phyloP scores from a whole-genome alignment of 306 rosid species.

The Lithocarpus polystachyus region DNA sequence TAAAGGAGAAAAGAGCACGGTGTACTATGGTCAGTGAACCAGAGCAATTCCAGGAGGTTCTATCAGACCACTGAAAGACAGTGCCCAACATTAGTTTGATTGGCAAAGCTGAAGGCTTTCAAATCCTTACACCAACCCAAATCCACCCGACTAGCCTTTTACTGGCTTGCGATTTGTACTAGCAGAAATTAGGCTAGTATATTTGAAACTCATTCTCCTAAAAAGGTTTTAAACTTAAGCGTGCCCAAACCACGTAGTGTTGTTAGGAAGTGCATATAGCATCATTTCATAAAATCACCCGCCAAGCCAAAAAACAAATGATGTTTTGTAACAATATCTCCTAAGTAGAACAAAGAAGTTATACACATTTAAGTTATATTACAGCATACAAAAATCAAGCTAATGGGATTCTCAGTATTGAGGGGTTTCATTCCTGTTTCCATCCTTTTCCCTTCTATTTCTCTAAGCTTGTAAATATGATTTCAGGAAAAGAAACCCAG shows the following conservation, averaged over 20 bases:
- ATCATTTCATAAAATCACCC: neutral
- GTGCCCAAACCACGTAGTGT: too few species aligned
- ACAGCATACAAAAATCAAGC: neutral
- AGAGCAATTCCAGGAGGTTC: too few species aligned
- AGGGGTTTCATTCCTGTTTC: constrained; percentile 3
- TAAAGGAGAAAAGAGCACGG: too few species aligned
- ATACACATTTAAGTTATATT: neutral
- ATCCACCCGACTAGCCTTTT: too few species aligned
- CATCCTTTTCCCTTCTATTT: constrained; percentile 7
- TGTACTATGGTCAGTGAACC: too few species aligned
- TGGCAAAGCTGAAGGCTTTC: too few species aligned
- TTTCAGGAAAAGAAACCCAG: constrained; percentile 11
- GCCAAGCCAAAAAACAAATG: neutral
- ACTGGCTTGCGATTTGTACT: too few species aligned
- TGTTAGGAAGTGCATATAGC: neutral
- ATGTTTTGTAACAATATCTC: neutral
- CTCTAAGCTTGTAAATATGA: constrained; percentile 19
- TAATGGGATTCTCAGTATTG: neutral
- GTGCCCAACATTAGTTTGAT: too few species aligned
- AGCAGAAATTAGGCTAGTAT: neutral
- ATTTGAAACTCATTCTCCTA: neutral
- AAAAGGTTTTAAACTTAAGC: too few species aligned
- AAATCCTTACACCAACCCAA: too few species aligned
- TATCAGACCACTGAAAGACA: too few species aligned
- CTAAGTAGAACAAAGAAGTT: neutral